phyloP scores from a whole-genome alignment of 768 basidiomycete species.

The Russula griseocarnosa region DNA sequence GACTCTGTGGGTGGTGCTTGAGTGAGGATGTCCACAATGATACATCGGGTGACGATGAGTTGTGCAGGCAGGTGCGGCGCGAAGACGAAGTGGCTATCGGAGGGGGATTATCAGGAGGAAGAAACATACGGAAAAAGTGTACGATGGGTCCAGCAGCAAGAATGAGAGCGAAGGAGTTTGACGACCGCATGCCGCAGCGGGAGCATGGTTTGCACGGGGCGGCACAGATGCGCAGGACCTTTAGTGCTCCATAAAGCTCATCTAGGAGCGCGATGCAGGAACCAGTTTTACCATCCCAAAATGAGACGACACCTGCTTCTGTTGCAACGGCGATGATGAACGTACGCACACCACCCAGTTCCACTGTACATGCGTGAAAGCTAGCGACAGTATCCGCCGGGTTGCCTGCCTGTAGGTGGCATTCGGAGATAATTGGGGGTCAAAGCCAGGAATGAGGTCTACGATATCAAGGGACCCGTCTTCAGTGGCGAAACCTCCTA shows the following conservation, averaged over 20 bases:
- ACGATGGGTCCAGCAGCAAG: constrained; percentile 64
- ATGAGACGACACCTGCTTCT: constrained; percentile 60
- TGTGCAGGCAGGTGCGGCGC: constrained; percentile 62
- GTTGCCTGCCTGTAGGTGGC: constrained; percentile 56
- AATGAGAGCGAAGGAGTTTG: constrained; percentile 61
- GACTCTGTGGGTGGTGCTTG: constrained; percentile 58
- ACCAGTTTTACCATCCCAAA: constrained; percentile 70
- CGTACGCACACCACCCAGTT: constrained; percentile 48
- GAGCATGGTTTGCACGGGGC: constrained; percentile 55
- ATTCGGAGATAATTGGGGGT: constrained; percentile 43
- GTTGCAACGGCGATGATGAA: constrained; percentile 61
- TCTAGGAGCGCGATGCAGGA: constrained; percentile 62
- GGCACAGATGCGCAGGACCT: constrained; percentile 56
- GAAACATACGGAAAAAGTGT: constrained; percentile 58
- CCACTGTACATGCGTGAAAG: constrained; percentile 51
- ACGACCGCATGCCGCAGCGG: constrained; percentile 63
- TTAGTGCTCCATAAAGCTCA: constrained; percentile 54
- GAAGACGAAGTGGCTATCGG: constrained; percentile 37
- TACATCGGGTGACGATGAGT: constrained; percentile 38
- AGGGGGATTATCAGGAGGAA: constrained; percentile 43
- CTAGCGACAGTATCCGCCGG: constrained; percentile 49
- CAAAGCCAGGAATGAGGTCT: constrained; percentile 42
- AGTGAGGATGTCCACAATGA: constrained; percentile 44
- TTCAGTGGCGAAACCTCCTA: constrained; percentile 57
- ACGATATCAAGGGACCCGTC: constrained; percentile 65